Conservation (phyloP, 768 basidiomycete genomes). For the Trametes cubensis region DNA sequence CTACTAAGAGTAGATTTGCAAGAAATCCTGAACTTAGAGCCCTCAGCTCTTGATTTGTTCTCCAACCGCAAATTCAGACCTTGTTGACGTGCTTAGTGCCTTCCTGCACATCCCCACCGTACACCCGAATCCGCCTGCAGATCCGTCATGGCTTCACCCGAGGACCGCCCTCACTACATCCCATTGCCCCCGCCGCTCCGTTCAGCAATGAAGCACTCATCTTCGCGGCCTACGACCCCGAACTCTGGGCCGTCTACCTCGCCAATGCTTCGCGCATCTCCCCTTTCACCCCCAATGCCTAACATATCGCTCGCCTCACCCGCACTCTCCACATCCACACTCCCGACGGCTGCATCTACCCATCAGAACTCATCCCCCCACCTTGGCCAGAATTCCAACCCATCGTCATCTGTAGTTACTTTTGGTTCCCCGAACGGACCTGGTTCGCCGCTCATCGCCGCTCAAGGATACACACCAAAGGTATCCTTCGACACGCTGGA, state of each 20-base stretch:
- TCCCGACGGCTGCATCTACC: slow-evolving; percentile 24
- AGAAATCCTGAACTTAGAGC: too few relatives aligned
- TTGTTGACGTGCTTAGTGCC: too few relatives aligned
- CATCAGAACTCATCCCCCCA: slow-evolving; percentile 8
- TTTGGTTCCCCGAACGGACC: slow-evolving; percentile 19
- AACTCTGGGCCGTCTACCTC: slow-evolving; percentile 25
- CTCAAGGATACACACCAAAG: slow-evolving; percentile 53
- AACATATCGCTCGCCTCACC: slow-evolving; percentile 19
- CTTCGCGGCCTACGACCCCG: slow-evolving; percentile 34
- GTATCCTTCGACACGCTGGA: slow-evolving; percentile 90
- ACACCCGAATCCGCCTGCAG: neutral
- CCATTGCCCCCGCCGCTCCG: slow-evolving; percentile 42
- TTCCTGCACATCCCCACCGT: too few relatives aligned
- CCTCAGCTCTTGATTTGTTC: too few relatives aligned
- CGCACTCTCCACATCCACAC: slow-evolving; percentile 3
- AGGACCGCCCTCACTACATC: slow-evolving; percentile 28
- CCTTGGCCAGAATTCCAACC: neutral
- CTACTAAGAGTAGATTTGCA: too few relatives aligned
- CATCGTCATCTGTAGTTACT: slow-evolving; percentile 18
- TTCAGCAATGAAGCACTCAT: slow-evolving; percentile 56
- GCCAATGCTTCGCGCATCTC: slow-evolving; percentile 17
- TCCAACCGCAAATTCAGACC: too few relatives aligned
- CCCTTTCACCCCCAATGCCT: slow-evolving; percentile 18
- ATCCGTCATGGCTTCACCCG: slow-evolving; percentile 24
- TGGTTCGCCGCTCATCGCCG: slow-evolving; percentile 27